These are phyloP conservation scores for Rhodotorula sp. DNA, from an alignment of 1,284 basidiomycete genomes.

Conservation along the genomic window DNA sequence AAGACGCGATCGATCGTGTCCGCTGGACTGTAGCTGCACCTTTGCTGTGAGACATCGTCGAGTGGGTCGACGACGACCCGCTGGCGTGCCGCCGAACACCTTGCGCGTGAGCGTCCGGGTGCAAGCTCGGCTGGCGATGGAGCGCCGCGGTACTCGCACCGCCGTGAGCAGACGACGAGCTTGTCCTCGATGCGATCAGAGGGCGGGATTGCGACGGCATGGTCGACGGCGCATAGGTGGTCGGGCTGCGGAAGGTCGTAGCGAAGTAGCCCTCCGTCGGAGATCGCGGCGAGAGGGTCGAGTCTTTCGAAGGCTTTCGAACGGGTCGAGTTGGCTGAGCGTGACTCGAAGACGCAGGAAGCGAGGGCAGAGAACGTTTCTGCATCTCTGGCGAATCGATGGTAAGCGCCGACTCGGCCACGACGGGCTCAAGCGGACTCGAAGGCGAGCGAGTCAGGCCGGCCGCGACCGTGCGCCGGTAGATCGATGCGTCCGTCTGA, in stretches of 20 bases:
- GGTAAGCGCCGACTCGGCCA: slow-evolving; percentile 31
- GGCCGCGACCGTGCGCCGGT: slow-evolving; percentile 8
- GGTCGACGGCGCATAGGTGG: background rate
- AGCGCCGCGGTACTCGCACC: slow-evolving; percentile 1
- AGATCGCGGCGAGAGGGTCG: background rate
- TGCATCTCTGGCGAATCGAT: slow-evolving; percentile 24
- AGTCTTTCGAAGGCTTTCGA: background rate
- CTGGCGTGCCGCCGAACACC: background rate
- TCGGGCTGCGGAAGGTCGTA: background rate
- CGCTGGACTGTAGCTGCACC: background rate
- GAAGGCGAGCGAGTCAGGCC: slow-evolving; percentile 28
- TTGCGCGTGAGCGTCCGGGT: slow-evolving; percentile 6
- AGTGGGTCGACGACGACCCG: slow-evolving; percentile 1
- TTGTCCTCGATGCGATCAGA: background rate
- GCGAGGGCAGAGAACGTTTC: slow-evolving; percentile 5
- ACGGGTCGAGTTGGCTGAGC: background rate
- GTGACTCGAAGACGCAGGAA: background rate
- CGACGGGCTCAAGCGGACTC: slow-evolving; percentile 30
- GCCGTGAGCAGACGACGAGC: background rate
- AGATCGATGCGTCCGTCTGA: slow-evolving; percentile 34
- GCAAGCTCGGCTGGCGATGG: slow-evolving; percentile 18
- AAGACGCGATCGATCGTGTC: background rate
- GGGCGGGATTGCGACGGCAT: slow-evolving; percentile 12
- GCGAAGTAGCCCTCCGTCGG: background rate
- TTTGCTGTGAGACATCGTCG: background rate